Evolutionary conservation across 1,139 yeast species (phyloP), one percentile per base, ranked within the genome.

Genomic region (Hanseniaspora gamundiae): DNA sequence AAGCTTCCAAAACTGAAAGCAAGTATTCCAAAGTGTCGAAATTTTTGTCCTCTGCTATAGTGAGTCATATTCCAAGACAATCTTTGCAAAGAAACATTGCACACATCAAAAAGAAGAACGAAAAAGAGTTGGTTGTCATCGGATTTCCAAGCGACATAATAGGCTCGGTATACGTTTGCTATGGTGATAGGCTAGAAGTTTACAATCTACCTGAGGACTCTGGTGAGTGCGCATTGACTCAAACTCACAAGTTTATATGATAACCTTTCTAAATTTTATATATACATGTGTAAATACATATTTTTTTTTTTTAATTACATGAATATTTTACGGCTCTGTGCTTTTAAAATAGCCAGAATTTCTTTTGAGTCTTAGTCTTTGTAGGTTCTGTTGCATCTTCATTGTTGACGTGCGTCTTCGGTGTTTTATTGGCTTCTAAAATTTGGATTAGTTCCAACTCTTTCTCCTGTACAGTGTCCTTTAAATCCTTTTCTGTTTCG

Each of bases 101-200:
- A 6, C 58, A 54, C 44, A 54, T 60, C 14, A 51, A 51, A 9
- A 36, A 36, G 19, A 9, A 14, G 7, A 36, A 24, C 29, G 39
- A 36, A 11, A 20, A 13, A n/a, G 39, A 21, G 10, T 9, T 20
- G 16, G 29, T 24, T 6, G 22, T 36, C 35, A 41, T 58, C 3
- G 63, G 61, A 4, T 59, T 60, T 33, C 61, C 64, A 3, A 56
- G 55, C 39, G 63, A 59, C 38, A 54, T 54, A 42, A 50, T 54
- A 4, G 52, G 53, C 26, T 53, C 54, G 33, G 46, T 59, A 1
- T 58, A 58, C 38, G 45, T 59, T 17, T 52, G 58, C 2, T 52
- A 54, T 42, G 58, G 57, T 40, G 62, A 60, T 1, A 49, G 45
- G 16, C 55, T 59, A 30, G 46, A 45, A 11, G 54, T 56, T 6